Percentiles rank a stretch among this genome's conserved stretches.
Conservation (phyloP, 805 yeast species). For the Metschnikowia cerradonensis region DNA sequence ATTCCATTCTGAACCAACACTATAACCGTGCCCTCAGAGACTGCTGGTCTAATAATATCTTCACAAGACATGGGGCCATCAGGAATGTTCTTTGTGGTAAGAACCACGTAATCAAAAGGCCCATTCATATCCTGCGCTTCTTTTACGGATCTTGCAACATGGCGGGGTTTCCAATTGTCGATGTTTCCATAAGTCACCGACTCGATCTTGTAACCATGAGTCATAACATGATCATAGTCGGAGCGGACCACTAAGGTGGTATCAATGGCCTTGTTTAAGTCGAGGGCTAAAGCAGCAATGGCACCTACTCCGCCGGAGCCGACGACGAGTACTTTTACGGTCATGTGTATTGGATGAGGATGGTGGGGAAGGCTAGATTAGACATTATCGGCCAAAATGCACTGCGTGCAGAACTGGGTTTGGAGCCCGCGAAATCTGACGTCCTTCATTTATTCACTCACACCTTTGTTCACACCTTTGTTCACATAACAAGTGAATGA, state of each 20-base stretch:
- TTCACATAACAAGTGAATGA: too few species aligned
- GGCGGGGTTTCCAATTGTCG: constrained; percentile 15
- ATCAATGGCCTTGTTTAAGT: constrained; percentile 11
- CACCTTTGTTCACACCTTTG: not conserved
- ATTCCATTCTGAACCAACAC: constrained; percentile 66
- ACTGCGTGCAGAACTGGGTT: not conserved
- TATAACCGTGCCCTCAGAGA: constrained; percentile 37
- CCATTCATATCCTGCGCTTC: constrained; percentile 13
- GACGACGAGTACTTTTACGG: constrained; percentile 15
- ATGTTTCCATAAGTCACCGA: constrained; percentile 16
- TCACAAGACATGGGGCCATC: constrained; percentile 35
- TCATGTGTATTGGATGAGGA: not conserved
- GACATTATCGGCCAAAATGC: not conserved
- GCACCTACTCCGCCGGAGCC: constrained; percentile 21
- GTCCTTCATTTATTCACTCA: too few species aligned
- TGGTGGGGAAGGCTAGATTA: not conserved
- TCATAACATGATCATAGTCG: constrained; percentile 13
- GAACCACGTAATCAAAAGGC: constrained; percentile 29
- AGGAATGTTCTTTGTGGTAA: constrained; percentile 34
- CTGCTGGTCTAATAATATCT: constrained; percentile 33
- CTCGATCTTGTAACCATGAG: constrained; percentile 13
- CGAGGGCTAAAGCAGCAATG: constrained; percentile 16
- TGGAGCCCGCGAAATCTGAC: not conserved
- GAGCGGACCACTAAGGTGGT: constrained; percentile 18
- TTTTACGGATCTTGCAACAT: constrained; percentile 10